phyloP scores from a whole-genome alignment of 495 filamentous ascomycete genomes.

The Trichocladium antarcticum region DNA sequence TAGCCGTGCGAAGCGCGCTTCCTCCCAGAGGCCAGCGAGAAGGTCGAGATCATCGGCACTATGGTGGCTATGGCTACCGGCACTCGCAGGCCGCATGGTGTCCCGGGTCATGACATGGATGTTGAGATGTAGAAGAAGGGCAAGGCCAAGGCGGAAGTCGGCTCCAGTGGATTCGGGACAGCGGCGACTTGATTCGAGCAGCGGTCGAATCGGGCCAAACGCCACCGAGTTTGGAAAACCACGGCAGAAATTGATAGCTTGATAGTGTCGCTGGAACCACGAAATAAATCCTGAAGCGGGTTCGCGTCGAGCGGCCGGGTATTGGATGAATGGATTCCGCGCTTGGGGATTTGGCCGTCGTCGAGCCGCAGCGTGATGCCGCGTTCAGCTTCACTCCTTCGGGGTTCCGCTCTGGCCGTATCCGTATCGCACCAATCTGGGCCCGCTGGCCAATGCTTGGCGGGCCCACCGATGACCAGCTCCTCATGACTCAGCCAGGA shows the following conservation, averaged over 20 bases:
- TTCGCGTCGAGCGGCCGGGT: neutral
- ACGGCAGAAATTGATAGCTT: too few species aligned
- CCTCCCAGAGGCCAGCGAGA: slow-evolving; percentile 41
- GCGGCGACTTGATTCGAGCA: neutral
- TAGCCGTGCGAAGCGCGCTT: slow-evolving; percentile 40
- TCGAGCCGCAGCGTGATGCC: neutral
- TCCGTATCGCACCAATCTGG: too few species aligned
- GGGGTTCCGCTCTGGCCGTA: neutral
- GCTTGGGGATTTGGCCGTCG: neutral
- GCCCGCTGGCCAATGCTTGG: slow-evolving; percentile 1
- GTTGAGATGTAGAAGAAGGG: neutral
- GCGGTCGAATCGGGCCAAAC: too few species aligned
- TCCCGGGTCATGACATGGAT: slow-evolving; percentile 47
- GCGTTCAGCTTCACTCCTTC: slow-evolving; percentile 2
- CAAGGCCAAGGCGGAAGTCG: neutral
- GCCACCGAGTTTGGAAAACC: too few species aligned
- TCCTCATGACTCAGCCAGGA: neutral
- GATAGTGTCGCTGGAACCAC: too few species aligned
- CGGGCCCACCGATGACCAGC: neutral
- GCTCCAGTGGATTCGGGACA: neutral
- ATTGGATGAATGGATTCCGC: neutral
- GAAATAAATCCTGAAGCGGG: neutral
- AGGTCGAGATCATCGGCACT: slow-evolving; percentile 24
- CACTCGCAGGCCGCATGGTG: slow-evolving; percentile 28
- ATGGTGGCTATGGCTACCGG: slow-evolving; percentile 6